Evolutionary conservation across 1,284 basidiomycete species (phyloP).

Genomic region (Volvariella volvacea): DNA sequence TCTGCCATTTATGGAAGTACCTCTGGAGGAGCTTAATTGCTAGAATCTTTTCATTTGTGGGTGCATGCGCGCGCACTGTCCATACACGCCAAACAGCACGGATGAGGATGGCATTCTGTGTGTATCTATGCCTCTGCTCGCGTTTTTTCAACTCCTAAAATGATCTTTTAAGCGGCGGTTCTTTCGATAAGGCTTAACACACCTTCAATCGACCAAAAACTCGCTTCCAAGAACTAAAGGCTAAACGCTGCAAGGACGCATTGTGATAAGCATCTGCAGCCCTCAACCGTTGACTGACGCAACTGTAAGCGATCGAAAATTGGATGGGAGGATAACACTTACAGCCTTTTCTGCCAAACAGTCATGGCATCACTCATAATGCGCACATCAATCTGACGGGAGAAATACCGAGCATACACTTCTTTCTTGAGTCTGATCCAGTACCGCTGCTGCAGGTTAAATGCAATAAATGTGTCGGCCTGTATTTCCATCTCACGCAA

Average conservation of each 20-base stretch:
- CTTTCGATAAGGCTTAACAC: conserved; percentile 14
- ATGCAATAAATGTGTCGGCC: conserved; percentile 40
- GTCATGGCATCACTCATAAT: conserved; percentile 39
- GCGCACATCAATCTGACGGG: conserved; percentile 32
- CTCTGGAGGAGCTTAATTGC: conserved; percentile 33
- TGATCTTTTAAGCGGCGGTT: too few relatives aligned
- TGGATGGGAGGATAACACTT: conserved; percentile 18
- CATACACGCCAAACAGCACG: conserved; percentile 64
- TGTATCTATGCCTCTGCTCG: conserved; percentile 15
- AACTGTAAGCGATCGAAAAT: conserved; percentile 4
- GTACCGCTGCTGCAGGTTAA: conserved; percentile 23
- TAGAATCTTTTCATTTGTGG: too few relatives aligned
- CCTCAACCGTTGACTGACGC: conserved; percentile 7
- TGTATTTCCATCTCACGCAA: conserved; percentile 36
- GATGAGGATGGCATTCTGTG: conserved; percentile 58
- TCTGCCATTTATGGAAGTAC: conserved; percentile 48
- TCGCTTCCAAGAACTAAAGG: conserved; percentile 50
- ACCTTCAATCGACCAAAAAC: conserved; percentile 45
- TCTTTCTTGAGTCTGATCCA: too few relatives aligned
- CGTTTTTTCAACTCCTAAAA: too few relatives aligned
- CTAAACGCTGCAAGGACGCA: conserved; percentile 34
- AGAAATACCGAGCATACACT: too few relatives aligned
- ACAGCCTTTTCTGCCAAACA: conserved; percentile 54
- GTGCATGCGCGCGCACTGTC: conserved; percentile 42
- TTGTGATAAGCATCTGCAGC: conserved; percentile 22